Conservation (phyloP, 805 yeast genomes). For the Wickerhamiella slavikovae region DNA sequence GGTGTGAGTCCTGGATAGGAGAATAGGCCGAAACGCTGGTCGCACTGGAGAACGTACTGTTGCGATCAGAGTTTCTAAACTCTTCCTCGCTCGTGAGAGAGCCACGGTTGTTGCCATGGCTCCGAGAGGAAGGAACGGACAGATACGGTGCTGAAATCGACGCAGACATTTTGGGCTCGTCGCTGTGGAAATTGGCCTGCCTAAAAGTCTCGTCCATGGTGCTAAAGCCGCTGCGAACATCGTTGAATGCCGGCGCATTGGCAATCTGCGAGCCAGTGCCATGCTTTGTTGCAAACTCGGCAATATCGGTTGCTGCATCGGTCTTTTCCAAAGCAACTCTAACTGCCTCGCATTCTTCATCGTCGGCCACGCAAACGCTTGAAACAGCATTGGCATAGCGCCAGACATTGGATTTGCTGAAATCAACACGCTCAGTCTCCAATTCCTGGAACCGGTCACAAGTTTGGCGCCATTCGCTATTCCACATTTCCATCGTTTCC, state of each 20-base stretch:
- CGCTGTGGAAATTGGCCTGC: conserved; percentile 18
- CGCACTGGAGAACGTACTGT: conserved; percentile 11
- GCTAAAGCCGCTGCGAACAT: conserved; percentile 28
- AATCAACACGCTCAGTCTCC: conserved; percentile 54
- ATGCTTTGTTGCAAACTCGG: conserved; percentile 28
- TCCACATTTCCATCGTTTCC: conserved; percentile 41
- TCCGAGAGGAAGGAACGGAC: neutral
- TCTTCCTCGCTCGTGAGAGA: neutral
- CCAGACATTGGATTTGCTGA: conserved; percentile 54
- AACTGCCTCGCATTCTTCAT: conserved; percentile 52
- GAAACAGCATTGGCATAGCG: conserved; percentile 57
- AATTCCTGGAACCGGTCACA: conserved; percentile 42
- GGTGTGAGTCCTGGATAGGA: neutral
- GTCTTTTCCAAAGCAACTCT: conserved; percentile 49
- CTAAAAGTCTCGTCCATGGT: conserved; percentile 12
- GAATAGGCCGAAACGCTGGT: conserved; percentile 6
- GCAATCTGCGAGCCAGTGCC: conserved; percentile 48
- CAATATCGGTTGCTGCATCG: conserved; percentile 38
- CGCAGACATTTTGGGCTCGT: neutral
- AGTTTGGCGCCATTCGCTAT: conserved; percentile 47
- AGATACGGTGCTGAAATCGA: neutral
- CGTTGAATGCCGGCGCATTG: conserved; percentile 41
- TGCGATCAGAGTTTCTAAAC: conserved; percentile 1
- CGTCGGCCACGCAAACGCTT: conserved; percentile 57
- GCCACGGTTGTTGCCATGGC: neutral